These are phyloP conservation scores for Neltuma alba DNA, from an alignment of 306 rosid genomes.

Conservation along the genomic window DNA sequence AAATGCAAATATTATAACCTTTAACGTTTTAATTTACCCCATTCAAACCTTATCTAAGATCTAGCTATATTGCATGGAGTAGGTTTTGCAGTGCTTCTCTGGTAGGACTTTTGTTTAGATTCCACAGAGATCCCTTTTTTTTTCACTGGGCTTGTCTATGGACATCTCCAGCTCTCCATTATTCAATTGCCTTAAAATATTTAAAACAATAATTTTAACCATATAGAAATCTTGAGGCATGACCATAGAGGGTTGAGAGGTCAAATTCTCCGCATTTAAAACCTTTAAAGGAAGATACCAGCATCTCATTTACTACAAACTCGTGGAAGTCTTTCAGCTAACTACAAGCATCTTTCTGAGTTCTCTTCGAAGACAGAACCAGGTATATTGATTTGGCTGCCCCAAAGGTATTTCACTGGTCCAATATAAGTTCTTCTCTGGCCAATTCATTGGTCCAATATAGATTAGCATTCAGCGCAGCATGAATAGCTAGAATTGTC, in stretches of 20 bases:
- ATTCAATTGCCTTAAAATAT: neutral
- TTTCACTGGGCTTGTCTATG: neutral
- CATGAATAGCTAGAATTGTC: neutral
- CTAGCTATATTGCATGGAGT: neutral
- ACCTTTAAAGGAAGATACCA: neutral
- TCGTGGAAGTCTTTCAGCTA: neutral
- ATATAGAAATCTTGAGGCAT: neutral
- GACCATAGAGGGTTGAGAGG: neutral
- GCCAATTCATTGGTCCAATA: neutral
- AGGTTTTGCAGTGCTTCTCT: neutral
- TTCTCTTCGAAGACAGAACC: neutral
- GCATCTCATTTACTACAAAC: neutral
- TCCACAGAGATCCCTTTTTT: neutral
- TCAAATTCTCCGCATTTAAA: neutral
- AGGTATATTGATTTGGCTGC: neutral
- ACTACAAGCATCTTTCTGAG: neutral
- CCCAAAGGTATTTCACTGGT: neutral
- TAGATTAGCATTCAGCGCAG: neutral
- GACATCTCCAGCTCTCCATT: neutral
- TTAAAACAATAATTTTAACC: neutral
- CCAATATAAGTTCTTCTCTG: neutral
- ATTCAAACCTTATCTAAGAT: neutral
- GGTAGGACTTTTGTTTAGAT: neutral
- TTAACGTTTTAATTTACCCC: neutral
- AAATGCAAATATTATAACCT: neutral